Conservation (phyloP, 371 early-diverging fungal genomes). For the Saksenaea vasiformis region DNA sequence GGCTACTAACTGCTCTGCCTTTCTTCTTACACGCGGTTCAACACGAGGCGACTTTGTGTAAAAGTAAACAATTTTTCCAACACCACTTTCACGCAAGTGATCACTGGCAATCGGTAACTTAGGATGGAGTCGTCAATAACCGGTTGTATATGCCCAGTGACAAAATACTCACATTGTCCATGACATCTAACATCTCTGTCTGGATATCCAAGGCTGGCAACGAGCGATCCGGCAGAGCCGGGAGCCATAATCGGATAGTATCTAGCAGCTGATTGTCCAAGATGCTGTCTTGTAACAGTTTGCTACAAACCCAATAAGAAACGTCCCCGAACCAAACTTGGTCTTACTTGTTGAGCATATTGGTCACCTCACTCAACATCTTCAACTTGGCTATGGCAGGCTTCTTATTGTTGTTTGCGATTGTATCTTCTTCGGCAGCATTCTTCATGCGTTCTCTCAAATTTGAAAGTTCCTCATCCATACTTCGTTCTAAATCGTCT, state of each 20-base stretch:
- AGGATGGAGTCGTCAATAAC: not conserved
- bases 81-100: slow-evolving; percentile 85
- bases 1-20: slow-evolving; percentile 80
- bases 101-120: slow-evolving; percentile 83
- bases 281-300: slow-evolving; percentile 68
- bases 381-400: slow-evolving; percentile 87
- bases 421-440: slow-evolving; percentile 79
- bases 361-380: slow-evolving; percentile 72
- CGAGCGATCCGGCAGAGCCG: slow-evolving; percentile 94
- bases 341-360: slow-evolving; percentile 68
- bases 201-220: slow-evolving; percentile 95
- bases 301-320: slow-evolving; percentile 25
- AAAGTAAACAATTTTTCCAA: slow-evolving; percentile 95
- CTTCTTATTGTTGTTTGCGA: slow-evolving; percentile 69
- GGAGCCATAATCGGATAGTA: slow-evolving; percentile 92
- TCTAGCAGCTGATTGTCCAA: slow-evolving; percentile 90
- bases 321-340: not conserved
- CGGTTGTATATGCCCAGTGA: not conserved
- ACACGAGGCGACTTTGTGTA: slow-evolving; percentile 91
- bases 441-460: slow-evolving; percentile 81
- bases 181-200: slow-evolving; percentile 74
- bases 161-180: slow-evolving; percentile 60
- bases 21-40: slow-evolving; percentile 69
- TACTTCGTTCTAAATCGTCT: slow-evolving; percentile 55
- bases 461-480: slow-evolving; percentile 67